A percentile compares a stretch with the other conserved stretches of the same genome.
Evolutionary conservation across 2,329 filamentous ascomycete species (phyloP).

Genomic region (Pseudovirgaria hyperparasitica): DNA sequence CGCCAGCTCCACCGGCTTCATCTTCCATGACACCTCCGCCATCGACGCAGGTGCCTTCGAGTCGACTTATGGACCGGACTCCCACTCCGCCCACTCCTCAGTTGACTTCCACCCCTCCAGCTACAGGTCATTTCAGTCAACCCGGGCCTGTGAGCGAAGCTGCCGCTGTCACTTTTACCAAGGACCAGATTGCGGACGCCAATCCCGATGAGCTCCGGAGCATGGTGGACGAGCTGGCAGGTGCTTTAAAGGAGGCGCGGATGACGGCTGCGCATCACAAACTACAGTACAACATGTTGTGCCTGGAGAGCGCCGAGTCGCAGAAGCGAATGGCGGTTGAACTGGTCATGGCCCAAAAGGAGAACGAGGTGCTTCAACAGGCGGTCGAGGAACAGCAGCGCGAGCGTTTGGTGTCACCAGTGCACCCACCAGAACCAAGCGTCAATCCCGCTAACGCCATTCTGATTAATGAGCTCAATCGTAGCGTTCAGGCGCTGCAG

Average conservation of each 20-base stretch:
- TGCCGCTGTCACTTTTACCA: constrained; percentile 31
- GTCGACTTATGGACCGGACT: constrained; percentile 28
- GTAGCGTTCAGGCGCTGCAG: constrained; percentile 51
- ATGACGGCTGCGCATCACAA: constrained; percentile 85
- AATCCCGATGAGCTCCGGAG: constrained; percentile 38
- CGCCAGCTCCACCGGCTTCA: constrained; percentile 29
- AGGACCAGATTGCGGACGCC: constrained; percentile 40
- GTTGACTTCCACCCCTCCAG: constrained; percentile 37
- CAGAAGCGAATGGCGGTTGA: constrained; percentile 81
- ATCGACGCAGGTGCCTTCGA: constrained; percentile 41
- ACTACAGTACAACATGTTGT: constrained; percentile 74
- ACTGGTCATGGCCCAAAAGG: constrained; percentile 77
- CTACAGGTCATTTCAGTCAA: constrained; percentile 17
- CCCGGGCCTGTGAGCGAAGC: constrained; percentile 16
- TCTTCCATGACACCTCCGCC: constrained; percentile 52
- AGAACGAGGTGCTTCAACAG: constrained; percentile 71
- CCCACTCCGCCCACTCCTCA: constrained; percentile 39
- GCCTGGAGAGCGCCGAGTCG: constrained; percentile 72
- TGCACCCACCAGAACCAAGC: constrained; percentile 39
- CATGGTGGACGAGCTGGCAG: constrained; percentile 40
- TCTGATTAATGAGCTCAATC: constrained; percentile 32
- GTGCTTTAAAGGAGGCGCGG: constrained; percentile 51
- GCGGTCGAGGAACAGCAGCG: constrained; percentile 58
- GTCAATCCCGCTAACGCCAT: constrained; percentile 43
- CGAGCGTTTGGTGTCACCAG: constrained; percentile 38